Conservation (phyloP, 495 filamentous ascomycete species). For the Copromyces sp. region DNA sequence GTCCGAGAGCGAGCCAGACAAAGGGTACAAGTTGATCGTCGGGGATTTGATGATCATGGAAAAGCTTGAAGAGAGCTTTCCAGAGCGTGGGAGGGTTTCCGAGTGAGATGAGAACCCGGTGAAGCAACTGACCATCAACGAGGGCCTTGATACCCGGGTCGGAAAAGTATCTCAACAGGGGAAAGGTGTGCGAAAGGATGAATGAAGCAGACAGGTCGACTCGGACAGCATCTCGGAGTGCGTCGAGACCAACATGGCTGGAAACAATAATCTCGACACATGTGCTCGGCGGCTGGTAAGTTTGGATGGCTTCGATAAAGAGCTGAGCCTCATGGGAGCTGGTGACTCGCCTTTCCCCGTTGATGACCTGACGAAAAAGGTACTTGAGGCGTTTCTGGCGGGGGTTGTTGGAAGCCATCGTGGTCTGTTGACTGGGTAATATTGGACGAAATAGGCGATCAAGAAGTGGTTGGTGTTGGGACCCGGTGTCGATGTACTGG, state of each 20-base stretch:
- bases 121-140: conserved; percentile 44
- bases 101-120: conserved; percentile 40
- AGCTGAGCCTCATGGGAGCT: conserved; percentile 33
- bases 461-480: too few relatives aligned
- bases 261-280: conserved; percentile 49
- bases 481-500: too few relatives aligned
- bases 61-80: conserved; percentile 41
- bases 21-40: conserved; percentile 35
- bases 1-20: conserved; percentile 49
- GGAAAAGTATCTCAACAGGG: conserved; percentile 28
- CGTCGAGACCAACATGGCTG: conserved; percentile 34
- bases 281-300: conserved; percentile 34
- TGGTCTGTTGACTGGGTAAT: too few relatives aligned
- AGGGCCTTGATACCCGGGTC: conserved; percentile 40
- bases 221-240: conserved; percentile 39
- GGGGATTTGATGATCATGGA: conserved; percentile 27
- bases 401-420: too few relatives aligned
- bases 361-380: conserved; percentile 20
- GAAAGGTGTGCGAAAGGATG: conserved; percentile 34
- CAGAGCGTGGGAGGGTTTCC: conserved; percentile 52
- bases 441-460: too few relatives aligned
- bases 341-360: conserved; percentile 15
- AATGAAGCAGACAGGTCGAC: conserved; percentile 41
- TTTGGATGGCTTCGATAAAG: conserved; percentile 51
- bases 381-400: conserved; percentile 12